Evolutionary conservation across 1,284 basidiomycete species (phyloP), one percentile per base, ranked within the genome.

Genomic region (Ceratorhiza oryzae-sativae): DNA sequence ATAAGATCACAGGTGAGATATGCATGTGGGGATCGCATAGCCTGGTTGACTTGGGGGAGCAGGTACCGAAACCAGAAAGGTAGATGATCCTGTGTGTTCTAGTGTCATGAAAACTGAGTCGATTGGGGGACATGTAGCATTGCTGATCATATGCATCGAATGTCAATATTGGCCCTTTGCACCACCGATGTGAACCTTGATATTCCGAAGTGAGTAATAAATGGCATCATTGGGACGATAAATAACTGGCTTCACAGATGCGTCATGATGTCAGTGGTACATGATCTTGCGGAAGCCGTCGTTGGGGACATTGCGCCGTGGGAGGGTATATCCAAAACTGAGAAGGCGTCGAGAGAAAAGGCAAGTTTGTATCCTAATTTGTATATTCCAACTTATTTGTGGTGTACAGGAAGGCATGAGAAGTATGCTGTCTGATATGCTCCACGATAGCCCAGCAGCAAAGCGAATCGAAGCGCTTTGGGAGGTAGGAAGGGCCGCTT

Each of bases 71-170:
- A 75, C 85, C 92, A 3, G 94, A 95, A 81, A 94, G 92, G 93
- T 92, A 73, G 55, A 76, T 76, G 20, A 12, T 27, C 23, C 2
- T 4, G 8, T 23, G 8, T 49, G 4, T 49, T 49, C 13, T 23
- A 25, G 25, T 9, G 6, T 13, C 45, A 46, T 46, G 6, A 4
- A 4, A 20, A 20, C 13, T 20, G 45, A 46, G 45, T 20, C 45
- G 45, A 5, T 13, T 46, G 63, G 51, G 62, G 18, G n/a, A n/a
- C n/a, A n/a, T 76, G 77, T 70, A 96, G 94, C 76, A 97, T 98
- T 74, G 90, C 94, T 2, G 96, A 98, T 79, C 96, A 98, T 79
- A 98, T 97, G 96, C 97, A 97, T 80, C 86, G 97, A 70, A 98
- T 98, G 97, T 91, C 94, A 1, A 81, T 98, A 25, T 85, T 98